A percentile compares a stretch with the other conserved stretches of the same genome.
Evolutionary conservation across 495 filamentous ascomycete genomes (phyloP).

Genomic region (Hypoxylon rickii): DNA sequence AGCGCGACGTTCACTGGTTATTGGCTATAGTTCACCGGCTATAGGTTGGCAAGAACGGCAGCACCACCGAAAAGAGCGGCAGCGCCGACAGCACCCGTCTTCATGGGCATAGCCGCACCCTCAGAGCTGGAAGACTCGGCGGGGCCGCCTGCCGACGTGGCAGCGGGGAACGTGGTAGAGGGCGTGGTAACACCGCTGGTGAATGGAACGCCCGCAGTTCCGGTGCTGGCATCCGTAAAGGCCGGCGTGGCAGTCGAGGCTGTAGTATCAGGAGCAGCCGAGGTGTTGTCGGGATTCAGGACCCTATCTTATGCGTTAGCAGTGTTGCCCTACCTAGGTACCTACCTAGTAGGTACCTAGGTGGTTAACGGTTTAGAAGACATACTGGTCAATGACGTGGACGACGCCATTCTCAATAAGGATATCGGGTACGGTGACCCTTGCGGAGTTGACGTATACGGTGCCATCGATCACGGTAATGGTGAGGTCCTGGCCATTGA

Average conservation of each 20-base stretch:
- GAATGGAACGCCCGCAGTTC: conserved; percentile 49
- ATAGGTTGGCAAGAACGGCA: conserved; percentile 28
- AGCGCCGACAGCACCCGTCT: conserved; percentile 38
- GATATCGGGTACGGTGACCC: conserved; percentile 61
- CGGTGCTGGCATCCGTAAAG: conserved; percentile 56
- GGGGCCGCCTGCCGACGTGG: conserved; percentile 32
- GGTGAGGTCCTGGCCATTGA: conserved; percentile 54
- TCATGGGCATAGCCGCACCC: conserved; percentile 29
- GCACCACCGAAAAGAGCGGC: conserved; percentile 47
- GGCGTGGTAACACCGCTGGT: conserved; percentile 46
- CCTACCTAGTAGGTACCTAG: too few species aligned
- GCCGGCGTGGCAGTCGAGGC: conserved; percentile 52
- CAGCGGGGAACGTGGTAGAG: conserved; percentile 40
- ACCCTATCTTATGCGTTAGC: conserved; percentile 46
- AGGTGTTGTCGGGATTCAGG: conserved; percentile 61
- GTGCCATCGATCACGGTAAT: conserved; percentile 54
- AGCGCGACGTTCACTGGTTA: too few species aligned
- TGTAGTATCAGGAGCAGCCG: conserved; percentile 50
- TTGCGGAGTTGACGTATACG: conserved; percentile 53
- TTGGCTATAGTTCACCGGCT: too few species aligned
- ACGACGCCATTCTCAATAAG: conserved; percentile 70
- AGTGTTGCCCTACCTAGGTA: not conserved
- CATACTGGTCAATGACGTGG: conserved; percentile 64
- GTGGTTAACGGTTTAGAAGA: too few species aligned
- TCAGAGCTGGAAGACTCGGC: conserved; percentile 9